A percentile compares a stretch with the other conserved stretches of the same genome.
These are phyloP conservation scores for Euphorbia peplus DNA, from an alignment of 345 rosid species.

Conservation along the genomic window DNA sequence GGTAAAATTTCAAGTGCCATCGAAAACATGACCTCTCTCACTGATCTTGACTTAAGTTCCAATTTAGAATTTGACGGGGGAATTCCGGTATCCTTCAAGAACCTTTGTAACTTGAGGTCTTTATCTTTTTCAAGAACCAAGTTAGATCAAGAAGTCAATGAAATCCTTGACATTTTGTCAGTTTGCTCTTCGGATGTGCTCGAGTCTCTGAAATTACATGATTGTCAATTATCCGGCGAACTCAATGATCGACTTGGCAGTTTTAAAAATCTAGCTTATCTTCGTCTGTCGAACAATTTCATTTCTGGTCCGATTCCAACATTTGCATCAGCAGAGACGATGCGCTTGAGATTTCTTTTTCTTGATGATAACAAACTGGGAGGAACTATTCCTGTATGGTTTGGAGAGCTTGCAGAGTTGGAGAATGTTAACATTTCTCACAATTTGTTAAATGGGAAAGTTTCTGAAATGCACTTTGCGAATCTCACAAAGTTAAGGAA, in stretches of 20 bases:
- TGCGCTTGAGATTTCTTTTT: background rate
- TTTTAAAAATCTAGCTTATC: background rate
- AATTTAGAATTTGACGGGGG: conserved; percentile 5
- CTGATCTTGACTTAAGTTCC: conserved; percentile 8
- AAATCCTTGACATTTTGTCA: background rate
- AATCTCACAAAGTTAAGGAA: conserved; percentile 20
- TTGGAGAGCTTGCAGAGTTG: conserved; percentile 21
- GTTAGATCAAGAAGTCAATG: no score
- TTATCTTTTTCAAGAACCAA: no score
- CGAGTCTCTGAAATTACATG: background rate
- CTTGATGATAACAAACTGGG: no score
- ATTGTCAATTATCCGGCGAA: conserved; percentile 11
- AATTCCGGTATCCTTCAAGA: conserved; percentile 15
- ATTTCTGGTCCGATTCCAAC: conserved; percentile 31
- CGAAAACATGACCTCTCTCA: conserved; percentile 22
- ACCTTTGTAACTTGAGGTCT: conserved; percentile 16
- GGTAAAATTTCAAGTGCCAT: conserved; percentile 23
- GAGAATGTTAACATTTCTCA: background rate
- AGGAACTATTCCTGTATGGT: conserved; percentile 19
- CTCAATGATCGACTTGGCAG: no score
- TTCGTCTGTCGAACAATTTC: conserved; percentile 6
- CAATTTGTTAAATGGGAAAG: conserved; percentile 22
- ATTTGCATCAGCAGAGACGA: background rate
- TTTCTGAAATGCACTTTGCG: conserved; percentile 20
- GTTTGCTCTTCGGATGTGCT: background rate